A percentile compares a stretch with the other conserved stretches of the same genome.
These are phyloP conservation scores for Neurospora hispaniola DNA, from an alignment of 495 filamentous ascomycete genomes.

Conservation along the genomic window DNA sequence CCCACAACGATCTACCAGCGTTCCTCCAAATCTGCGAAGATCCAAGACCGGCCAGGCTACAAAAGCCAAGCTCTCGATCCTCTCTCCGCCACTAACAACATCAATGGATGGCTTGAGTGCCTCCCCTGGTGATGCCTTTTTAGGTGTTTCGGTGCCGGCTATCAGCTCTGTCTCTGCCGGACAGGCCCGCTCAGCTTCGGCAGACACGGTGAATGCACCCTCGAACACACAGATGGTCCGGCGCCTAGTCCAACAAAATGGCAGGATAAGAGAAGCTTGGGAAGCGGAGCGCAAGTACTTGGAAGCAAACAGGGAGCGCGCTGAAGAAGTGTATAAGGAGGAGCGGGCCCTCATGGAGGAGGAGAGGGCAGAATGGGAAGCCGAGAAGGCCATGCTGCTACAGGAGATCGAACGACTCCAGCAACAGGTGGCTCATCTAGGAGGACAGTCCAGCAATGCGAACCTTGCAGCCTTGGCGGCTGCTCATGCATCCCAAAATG, in stretches of 20 bases:
- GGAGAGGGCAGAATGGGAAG: conserved; percentile 30
- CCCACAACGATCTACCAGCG: conserved; percentile 11
- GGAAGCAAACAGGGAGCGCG: conserved; percentile 33
- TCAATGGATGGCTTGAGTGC: neutral
- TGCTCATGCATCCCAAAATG: conserved; percentile 1
- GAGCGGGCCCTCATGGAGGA: conserved; percentile 36
- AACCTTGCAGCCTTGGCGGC: conserved; percentile 8
- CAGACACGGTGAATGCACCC: conserved; percentile 14
- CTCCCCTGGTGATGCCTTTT: neutral
- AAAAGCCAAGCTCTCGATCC: neutral
- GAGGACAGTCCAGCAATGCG: conserved; percentile 11
- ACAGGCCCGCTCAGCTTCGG: conserved; percentile 13
- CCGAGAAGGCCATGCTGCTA: conserved; percentile 21
- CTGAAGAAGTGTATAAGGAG: conserved; percentile 36
- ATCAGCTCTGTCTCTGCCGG: conserved; percentile 11
- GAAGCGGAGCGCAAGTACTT: conserved; percentile 34
- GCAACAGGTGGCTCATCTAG: conserved; percentile 19
- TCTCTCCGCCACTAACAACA: neutral
- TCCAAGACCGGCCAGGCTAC: neutral
- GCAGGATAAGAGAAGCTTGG: conserved; percentile 31
- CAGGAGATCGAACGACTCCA: conserved; percentile 21
- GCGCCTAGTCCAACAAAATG: conserved; percentile 31
- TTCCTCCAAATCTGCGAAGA: conserved; percentile 11
- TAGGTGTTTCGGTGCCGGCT: conserved; percentile 3
- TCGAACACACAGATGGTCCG: conserved; percentile 23